A percentile compares a stretch with the other conserved stretches of the same genome.
Conservation (phyloP, 768 basidiomycete species). For the Phylloporus sp. region DNA sequence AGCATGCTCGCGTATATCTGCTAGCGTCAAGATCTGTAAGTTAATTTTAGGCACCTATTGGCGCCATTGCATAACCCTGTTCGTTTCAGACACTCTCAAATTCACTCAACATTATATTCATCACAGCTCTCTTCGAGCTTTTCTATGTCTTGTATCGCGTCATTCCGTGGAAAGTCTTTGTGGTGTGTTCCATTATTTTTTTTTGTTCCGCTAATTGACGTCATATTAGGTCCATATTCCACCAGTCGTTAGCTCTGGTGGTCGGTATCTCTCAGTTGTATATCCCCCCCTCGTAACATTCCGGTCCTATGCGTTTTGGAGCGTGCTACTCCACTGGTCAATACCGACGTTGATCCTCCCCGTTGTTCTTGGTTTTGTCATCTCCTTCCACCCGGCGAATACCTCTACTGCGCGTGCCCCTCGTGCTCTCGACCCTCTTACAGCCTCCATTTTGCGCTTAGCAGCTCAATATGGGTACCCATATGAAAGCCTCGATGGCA, state of each 20-base stretch:
- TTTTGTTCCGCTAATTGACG: slow-evolving; percentile 1
- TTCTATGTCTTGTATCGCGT: slow-evolving; percentile 48
- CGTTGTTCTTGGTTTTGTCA: slow-evolving; percentile 49
- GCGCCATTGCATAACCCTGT: not conserved
- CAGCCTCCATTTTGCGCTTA: slow-evolving; percentile 60
- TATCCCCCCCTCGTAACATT: slow-evolving; percentile 50
- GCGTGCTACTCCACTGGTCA: slow-evolving; percentile 57
- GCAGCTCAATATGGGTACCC: slow-evolving; percentile 61
- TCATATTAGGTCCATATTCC: slow-evolving; percentile 15
- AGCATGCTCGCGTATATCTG: slow-evolving; percentile 18
- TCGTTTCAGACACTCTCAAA: slow-evolving; percentile 56
- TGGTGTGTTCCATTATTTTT: slow-evolving; percentile 30
- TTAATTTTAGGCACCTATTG: not conserved
- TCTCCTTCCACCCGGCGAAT: slow-evolving; percentile 56
- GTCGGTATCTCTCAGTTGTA: slow-evolving; percentile 29
- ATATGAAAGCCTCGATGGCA: slow-evolving; percentile 28
- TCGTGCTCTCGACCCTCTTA: slow-evolving; percentile 53
- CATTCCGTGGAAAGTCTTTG: slow-evolving; percentile 49
- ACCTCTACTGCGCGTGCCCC: slow-evolving; percentile 20
- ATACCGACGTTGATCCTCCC: slow-evolving; percentile 62
- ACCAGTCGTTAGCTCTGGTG: slow-evolving; percentile 2
- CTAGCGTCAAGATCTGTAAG: slow-evolving; percentile 28
- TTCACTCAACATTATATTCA: slow-evolving; percentile 55
- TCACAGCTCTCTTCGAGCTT: slow-evolving; percentile 53
- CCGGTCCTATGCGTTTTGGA: slow-evolving; percentile 47